Base-by-base conservation (phyloP, 345 rosid genomes). In the Bruguiera parviflora region DNA sequence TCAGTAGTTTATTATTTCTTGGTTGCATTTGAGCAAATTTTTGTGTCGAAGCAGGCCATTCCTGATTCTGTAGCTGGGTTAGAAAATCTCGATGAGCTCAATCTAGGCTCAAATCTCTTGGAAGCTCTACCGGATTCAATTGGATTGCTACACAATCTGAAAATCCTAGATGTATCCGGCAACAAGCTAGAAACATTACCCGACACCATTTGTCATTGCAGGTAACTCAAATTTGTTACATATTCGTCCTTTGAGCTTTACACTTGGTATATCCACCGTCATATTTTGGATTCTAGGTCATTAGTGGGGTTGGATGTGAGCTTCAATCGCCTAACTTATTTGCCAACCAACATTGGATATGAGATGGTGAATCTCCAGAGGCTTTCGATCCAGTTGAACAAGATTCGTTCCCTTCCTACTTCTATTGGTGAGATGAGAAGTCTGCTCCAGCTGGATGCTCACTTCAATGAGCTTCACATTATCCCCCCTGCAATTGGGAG, bases 21-120 rank as follows among this genome's bases (percentile, higher is more conserved):
- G 7, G 66, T 73, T 64, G 21, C 49, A 43, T 72, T 49, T 55
- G 56, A 59, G 29, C 72, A 60, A 70, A 57, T 47, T 70, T 70
- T 13, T 63, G 52, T 61, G 76, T 58, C 65, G 69, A 64, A 72
- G 75, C 89, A 95, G 99, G 81, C 67, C 16, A 82, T 95, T 71
- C 98, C 98, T 57, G 97, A 95, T 71, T 92, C 99, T 5, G 84
- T 95, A 32, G 88, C 92, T 63, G 99, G 96, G 18, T 71, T 92
- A 53, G 82, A 77, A 65, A 80, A 73, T 73, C 91, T 95, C 37
- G 91, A 87, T 71, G 94, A 88, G 81, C 91, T 95, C 59, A 79
- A 85, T 69, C 77, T 85, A 65, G 80, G 91, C 70, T 90, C 99
- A 11, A 95, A 95, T 82, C 85, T 89, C 24, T 69, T 95, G 59